Percentiles rank a stretch among this genome's conserved stretches.
These are phyloP conservation scores for Ballota nigra DNA, from an alignment of 257 asterid genomes.

Conservation along the genomic window DNA sequence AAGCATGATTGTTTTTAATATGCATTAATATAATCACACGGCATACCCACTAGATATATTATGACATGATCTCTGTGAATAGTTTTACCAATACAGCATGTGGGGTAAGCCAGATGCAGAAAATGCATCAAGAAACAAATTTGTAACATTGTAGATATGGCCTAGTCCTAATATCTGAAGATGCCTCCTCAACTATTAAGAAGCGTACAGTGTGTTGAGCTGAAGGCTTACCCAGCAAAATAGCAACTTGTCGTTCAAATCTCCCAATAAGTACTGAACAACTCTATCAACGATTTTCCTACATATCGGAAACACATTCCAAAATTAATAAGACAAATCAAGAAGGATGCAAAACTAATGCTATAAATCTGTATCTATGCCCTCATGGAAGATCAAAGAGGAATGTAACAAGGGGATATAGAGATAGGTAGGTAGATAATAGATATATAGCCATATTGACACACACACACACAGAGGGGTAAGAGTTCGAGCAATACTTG, in stretches of 20 bases:
- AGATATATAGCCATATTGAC: neutral
- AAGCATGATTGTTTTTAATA: neutral
- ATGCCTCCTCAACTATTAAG: constrained; percentile 7
- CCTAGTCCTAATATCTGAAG: neutral
- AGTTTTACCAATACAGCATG: neutral
- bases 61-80: neutral
- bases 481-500: constrained; percentile 40
- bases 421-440: neutral
- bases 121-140: constrained; percentile 15
- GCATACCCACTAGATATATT: neutral
- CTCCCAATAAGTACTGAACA: constrained; percentile 70
- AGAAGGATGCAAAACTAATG: neutral
- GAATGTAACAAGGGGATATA: constrained; percentile 3
- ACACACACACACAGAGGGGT: too few relatives aligned
- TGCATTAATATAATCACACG: constrained; percentile 7
- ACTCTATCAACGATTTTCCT: constrained; percentile 57
- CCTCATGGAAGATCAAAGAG: neutral
- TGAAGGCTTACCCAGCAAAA: constrained; percentile 81
- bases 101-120: constrained; percentile 1
- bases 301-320: constrained; percentile 26
- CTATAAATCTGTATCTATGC: neutral
- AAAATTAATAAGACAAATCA: constrained; percentile 15
- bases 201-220: neutral
- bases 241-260: constrained; percentile 44
- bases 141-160: neutral